Base-by-base conservation (phyloP, 2,329 filamentous ascomycete species). In the Sarocladium brachiariae region DNA sequence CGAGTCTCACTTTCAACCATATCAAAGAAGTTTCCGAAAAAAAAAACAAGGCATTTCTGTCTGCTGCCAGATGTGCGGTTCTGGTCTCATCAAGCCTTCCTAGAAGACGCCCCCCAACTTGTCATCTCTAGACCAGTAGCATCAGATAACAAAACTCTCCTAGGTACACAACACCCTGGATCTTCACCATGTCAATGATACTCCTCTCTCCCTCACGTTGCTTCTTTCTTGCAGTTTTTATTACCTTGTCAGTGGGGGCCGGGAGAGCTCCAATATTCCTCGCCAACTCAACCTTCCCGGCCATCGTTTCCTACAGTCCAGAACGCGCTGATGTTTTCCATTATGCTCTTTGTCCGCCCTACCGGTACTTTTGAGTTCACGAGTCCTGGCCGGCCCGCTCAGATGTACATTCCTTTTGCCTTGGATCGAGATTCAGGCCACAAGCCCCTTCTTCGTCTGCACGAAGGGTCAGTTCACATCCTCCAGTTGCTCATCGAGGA, bases 371-470 rank as follows among this genome's bases (percentile, higher is more conserved):
- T 13, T 31, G 27, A 31, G n/a, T n/a, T n/a, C n/a, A n/a, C n/a
- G n/a, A n/a, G n/a, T n/a, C n/a, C n/a, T n/a, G n/a, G n/a, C n/a
- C n/a, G n/a, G n/a, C n/a, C n/a, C n/a, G n/a, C n/a, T n/a, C n/a
- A n/a, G n/a, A n/a, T n/a, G n/a, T n/a, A n/a, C n/a, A n/a, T n/a
- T n/a, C n/a, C n/a, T n/a, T n/a, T n/a, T n/a, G n/a, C n/a, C n/a
- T 39, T 19, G 37, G 10, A 4, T 21, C 4, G 8, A 23, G 37
- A 13, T n/a, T 19, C 23, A 41, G 14, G 31, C 34, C 21, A 52
- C 34, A 18, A 52, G 37, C 13, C 51, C 51, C 51, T 52, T 52
- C 46, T 52, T 52, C 3, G 51, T 38, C 51, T 52, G 19, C 13
- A 14, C 27, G 33, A 4, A 19, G 9, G n/a, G 50, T 52, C 34